Evolutionary conservation across 2,329 filamentous ascomycete species (phyloP).

Genomic region (Arthrobotrys megalospora): DNA sequence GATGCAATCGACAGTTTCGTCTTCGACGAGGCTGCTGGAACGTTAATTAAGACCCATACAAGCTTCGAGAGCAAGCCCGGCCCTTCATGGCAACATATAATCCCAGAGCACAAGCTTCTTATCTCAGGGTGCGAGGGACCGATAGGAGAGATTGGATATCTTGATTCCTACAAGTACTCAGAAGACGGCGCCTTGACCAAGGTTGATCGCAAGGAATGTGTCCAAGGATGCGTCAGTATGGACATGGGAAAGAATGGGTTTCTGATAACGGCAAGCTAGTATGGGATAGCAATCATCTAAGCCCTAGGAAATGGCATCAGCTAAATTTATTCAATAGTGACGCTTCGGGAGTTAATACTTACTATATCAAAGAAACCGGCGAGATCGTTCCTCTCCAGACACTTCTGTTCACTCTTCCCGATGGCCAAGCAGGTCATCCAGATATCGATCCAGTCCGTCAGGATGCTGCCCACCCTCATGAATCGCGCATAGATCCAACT

Average conservation of each 20-base stretch:
- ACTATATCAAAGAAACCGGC: slow-evolving; percentile 56
- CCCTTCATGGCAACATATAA: slow-evolving; percentile 57
- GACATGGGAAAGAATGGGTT: slow-evolving; percentile 61
- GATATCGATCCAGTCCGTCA: slow-evolving; percentile 69
- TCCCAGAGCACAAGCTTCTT: slow-evolving; percentile 49
- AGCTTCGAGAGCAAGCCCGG: slow-evolving; percentile 54
- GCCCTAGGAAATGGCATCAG: background rate
- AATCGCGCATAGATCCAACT: slow-evolving; percentile 77
- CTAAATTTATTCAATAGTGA: slow-evolving; percentile 36
- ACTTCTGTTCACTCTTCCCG: slow-evolving; percentile 43
- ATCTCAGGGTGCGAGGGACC: slow-evolving; percentile 57
- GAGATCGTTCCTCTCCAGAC: slow-evolving; percentile 56
- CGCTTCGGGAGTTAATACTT: slow-evolving; percentile 58
- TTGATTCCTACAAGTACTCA: slow-evolving; percentile 56
- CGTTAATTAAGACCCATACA: slow-evolving; percentile 49
- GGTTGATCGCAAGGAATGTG: slow-evolving; percentile 53
- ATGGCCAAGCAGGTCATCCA: slow-evolving; percentile 55
- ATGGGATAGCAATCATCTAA: background rate
- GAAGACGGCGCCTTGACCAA: slow-evolving; percentile 57
- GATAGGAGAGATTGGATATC: slow-evolving; percentile 53
- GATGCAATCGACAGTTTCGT: slow-evolving; percentile 59
- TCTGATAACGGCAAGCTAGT: slow-evolving; percentile 59
- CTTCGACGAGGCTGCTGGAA: slow-evolving; percentile 53
- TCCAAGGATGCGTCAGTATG: slow-evolving; percentile 60
- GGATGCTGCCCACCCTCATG: slow-evolving; percentile 75